Evolutionary conservation across 805 yeast species (phyloP), one percentile per base, ranked within the genome.

Genomic region (Metschnikowia peoriensis): DNA sequence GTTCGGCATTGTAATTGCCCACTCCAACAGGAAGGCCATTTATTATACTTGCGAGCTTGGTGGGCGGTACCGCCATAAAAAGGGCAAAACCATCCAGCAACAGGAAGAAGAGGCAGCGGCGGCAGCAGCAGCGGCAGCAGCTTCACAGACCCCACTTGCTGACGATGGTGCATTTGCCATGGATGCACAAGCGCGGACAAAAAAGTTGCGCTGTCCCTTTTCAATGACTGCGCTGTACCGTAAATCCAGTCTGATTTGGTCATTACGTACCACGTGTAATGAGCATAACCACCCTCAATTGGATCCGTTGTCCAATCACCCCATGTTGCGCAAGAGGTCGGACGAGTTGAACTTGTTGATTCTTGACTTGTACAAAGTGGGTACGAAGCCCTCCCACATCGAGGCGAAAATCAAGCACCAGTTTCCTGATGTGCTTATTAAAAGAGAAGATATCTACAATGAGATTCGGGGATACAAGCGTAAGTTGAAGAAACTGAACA

Each of bases 1-100:
- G 46, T 80, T 81, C 66, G 84, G 84, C 6, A 81, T 80, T 44
- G 84, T 81, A 17, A 80, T 81, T 63, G 82, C 84, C 28, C 84
- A 81, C 65, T 79, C 83, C 37, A 81, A 81, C 63, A 75, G 73
- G 54, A 81, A 81, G 63, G 84, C 84, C 37, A 81, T 81, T 54
- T 81, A 81, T 64, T 81, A 79, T 63, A 81, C 84, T 9, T 81
- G 85, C 63, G 84, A 80, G 62, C 66, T 80, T 43, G 85, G 85
- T 43, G 85, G 85, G 27, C 69, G 78, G 28, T 80, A 80, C 61
- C 69, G 85, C 52, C 82, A 79, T 59, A 80, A 80, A 61, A 76
- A 78, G 53, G 64, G 61, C 39, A 63, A 62, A 51, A 52, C 51
- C 57, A 63, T 54, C 62, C 63, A 59, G 50, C 56, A 54, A 41